Percentiles rank a stretch among this genome's conserved stretches.
These are phyloP conservation scores for Mortierella sp. DNA, from an alignment of 371 early-diverging fungal species.

Conservation along the genomic window DNA sequence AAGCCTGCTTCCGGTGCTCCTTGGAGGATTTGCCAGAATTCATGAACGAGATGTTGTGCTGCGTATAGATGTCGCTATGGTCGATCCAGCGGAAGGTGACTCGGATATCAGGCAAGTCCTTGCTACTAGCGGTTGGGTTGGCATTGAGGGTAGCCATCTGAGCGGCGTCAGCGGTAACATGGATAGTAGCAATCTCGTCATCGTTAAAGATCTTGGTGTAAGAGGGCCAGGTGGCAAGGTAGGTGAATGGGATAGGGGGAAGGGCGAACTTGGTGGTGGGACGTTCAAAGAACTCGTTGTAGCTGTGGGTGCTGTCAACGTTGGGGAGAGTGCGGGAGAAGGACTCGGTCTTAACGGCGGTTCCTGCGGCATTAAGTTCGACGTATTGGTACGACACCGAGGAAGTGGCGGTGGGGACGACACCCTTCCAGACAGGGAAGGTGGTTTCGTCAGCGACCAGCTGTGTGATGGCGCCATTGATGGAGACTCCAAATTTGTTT, in stretches of 20 bases:
- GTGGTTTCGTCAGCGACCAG: slow-evolving; percentile 5
- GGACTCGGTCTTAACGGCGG: neutral
- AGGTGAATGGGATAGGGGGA: slow-evolving; percentile 9
- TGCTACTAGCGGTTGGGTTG: slow-evolving; percentile 7
- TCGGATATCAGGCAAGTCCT: slow-evolving; percentile 5
- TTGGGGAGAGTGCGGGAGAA: slow-evolving; percentile 10
- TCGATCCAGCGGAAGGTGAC: slow-evolving; percentile 21
- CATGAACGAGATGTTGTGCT: slow-evolving; percentile 46
- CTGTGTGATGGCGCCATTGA: neutral
- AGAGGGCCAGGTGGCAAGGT: neutral
- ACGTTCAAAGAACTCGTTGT: slow-evolving; percentile 24
- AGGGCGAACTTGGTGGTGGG: neutral
- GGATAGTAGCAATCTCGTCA: slow-evolving; percentile 21
- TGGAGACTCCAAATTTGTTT: neutral
- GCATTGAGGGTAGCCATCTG: slow-evolving; percentile 9
- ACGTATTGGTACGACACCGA: slow-evolving; percentile 17
- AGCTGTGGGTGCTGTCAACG: neutral
- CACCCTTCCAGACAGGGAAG: slow-evolving; percentile 26
- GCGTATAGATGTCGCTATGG: slow-evolving; percentile 9
- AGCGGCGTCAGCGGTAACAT: slow-evolving; percentile 14
- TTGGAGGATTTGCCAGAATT: slow-evolving; percentile 58
- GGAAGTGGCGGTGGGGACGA: slow-evolving; percentile 12
- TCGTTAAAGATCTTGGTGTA: slow-evolving; percentile 19
- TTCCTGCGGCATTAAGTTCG: neutral
- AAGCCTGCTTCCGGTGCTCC: slow-evolving; percentile 58